Conservation (phyloP, 2,329 filamentous ascomycete genomes). For the Ophiostoma angusticollis region DNA sequence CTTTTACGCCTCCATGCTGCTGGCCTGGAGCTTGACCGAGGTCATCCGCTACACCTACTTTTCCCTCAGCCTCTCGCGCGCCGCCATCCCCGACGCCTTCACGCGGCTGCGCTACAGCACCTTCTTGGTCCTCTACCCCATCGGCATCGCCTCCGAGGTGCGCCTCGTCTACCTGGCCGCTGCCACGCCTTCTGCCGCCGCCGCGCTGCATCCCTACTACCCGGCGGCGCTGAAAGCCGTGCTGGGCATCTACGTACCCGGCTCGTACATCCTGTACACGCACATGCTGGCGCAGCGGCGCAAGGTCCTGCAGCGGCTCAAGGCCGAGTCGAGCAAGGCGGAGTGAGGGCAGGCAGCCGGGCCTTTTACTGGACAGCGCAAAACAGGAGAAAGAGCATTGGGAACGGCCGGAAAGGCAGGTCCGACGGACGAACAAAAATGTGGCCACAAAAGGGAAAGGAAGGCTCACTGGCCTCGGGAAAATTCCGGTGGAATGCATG, state of each 20-base stretch:
- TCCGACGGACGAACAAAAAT: background rate
- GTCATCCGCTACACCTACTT: constrained; percentile 91
- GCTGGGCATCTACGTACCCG: constrained; percentile 22
- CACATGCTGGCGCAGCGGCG: constrained; percentile 89
- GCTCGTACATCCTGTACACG: constrained; percentile 74
- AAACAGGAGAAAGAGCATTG: background rate
- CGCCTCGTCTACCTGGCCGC: constrained; percentile 58
- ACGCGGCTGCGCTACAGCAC: constrained; percentile 83
- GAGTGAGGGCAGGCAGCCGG: constrained; percentile 19
- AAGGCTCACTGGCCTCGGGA: too few relatives aligned
- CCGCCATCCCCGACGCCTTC: constrained; percentile 31
- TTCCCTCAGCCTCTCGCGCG: constrained; percentile 51
- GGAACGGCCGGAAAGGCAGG: background rate
- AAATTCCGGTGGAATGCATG: too few relatives aligned
- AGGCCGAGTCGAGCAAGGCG: constrained; percentile 29
- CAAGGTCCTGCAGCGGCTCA: constrained; percentile 59
- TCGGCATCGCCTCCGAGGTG: constrained; percentile 83
- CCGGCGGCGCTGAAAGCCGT: constrained; percentile 27
- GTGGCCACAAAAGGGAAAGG: too few relatives aligned
- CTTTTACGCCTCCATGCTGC: constrained; percentile 64
- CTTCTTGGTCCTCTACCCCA: constrained; percentile 83
- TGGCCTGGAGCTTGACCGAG: constrained; percentile 84
- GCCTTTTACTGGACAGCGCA: background rate
- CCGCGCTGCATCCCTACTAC: constrained; percentile 31
- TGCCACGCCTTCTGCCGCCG: constrained; percentile 45